Base-by-base conservation (phyloP, 495 filamentous ascomycete genomes). In the Thermothielavioides terrestris region DNA sequence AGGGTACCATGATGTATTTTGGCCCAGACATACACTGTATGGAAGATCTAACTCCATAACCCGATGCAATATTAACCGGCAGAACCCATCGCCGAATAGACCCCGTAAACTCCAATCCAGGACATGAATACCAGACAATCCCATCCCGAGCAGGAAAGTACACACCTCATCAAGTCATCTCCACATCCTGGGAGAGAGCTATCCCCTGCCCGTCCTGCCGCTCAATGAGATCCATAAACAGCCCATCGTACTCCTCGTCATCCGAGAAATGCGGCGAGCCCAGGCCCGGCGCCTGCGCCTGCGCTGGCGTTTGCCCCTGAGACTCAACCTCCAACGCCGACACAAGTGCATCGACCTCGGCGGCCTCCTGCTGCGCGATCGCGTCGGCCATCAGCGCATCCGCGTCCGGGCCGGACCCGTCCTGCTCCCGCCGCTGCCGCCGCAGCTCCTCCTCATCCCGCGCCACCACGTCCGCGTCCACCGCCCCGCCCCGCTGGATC, bases 181-280 rank as follows among this genome's bases (percentile, higher is more conserved):
- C 64, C 27, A 67, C 55, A 28, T 67, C 62, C 10, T 57, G 51
- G 21, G 45, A 50, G 1, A 31, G 18, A 7, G 9, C 22, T 15
- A 22, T 17, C 11, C 42, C 40, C 41, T 39, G 41, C 6, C 35
- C 41, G 2, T 20, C 27, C 9, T 50, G 30, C 20, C 47, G 36
- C 20, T 15, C 9, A 4, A 64, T 32, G 7, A 65, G 34, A 49
- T 81, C 78, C 66, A 76, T 68, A 56, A 83, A 83, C 12, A 84
- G 57, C 44, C 62, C 59, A 60, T 84, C 79, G 49, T 82, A 84
- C 42, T 80, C 78, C 15, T 77, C 78, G 51, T 84, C 76, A 35
- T 78, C 77, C 34, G 73, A 77, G 25, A 67, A 67, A 1, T 56
- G 54, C 11, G 52, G 38, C 18, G 58, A 54, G 0, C 46, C 30